These are phyloP conservation scores for Kuraishia piskuri DNA, from an alignment of 805 yeast genomes.

Conservation along the genomic window DNA sequence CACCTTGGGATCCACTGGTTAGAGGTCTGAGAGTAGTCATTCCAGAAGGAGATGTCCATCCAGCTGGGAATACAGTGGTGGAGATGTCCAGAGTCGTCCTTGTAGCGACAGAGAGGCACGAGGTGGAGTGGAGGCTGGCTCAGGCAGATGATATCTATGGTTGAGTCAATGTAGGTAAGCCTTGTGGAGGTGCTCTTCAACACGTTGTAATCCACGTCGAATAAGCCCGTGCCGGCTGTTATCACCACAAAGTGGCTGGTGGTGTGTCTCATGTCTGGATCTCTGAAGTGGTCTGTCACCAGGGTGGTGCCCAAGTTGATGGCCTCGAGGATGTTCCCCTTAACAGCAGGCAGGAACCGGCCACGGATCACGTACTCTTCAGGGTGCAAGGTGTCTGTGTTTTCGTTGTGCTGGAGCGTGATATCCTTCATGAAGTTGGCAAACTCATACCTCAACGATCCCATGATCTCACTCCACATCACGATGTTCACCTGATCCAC, in stretches of 20 bases:
- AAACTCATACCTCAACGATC: conserved; percentile 75
- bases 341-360: conserved; percentile 72
- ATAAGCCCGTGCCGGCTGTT: conserved; percentile 90
- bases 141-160: conserved; percentile 81
- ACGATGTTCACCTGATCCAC: conserved; percentile 88
- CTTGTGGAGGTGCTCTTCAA: conserved; percentile 68
- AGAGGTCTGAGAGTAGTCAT: conserved; percentile 36
- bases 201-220: conserved; percentile 80
- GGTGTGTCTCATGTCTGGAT: conserved; percentile 82
- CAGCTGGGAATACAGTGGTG: conserved; percentile 86
- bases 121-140: conserved; percentile 89
- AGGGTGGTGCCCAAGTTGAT: conserved; percentile 76
- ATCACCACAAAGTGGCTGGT: conserved; percentile 83
- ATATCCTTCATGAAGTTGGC: conserved; percentile 74
- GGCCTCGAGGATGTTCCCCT: conserved; percentile 85
- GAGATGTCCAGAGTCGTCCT: conserved; percentile 39
- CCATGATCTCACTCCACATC: conserved; percentile 91
- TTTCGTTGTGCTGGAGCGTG: conserved; percentile 32
- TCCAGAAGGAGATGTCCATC: conserved; percentile 92
- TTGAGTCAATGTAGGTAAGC: conserved; percentile 70
- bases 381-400: conserved; percentile 23
- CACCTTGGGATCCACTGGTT: conserved; percentile 89
- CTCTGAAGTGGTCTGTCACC: conserved; percentile 68
- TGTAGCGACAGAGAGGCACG: conserved; percentile 78
- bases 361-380: conserved; percentile 42